Evolutionary conservation across 148 eudicot species (phyloP).

Genomic region (Simmondsia chinensis): DNA sequence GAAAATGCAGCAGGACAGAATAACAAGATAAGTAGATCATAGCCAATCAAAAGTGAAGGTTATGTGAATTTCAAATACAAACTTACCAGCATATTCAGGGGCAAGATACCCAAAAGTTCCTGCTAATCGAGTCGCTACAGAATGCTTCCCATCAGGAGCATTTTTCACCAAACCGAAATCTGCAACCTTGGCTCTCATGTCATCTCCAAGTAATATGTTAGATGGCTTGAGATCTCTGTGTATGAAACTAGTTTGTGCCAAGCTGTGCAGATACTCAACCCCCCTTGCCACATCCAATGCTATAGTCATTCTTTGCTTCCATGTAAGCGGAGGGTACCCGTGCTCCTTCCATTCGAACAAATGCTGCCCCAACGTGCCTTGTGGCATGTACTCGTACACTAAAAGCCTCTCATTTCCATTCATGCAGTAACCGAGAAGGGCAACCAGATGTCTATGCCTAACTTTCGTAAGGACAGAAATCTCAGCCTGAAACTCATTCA

Average conservation of each 20-base stretch:
- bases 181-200: no score
- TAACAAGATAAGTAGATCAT: no score
- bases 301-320: slow-evolving; percentile 51
- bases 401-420: slow-evolving; percentile 65
- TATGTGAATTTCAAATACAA: no score
- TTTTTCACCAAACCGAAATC: no score
- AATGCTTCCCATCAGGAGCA: no score
- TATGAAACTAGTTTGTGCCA: slow-evolving; percentile 47
- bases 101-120: no score
- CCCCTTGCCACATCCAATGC: slow-evolving; percentile 65
- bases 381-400: slow-evolving; percentile 85
- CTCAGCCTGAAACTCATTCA: slow-evolving; percentile 69
- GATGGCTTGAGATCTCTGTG: slow-evolving; percentile 50
- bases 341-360: slow-evolving; percentile 31
- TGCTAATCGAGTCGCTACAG: no score
- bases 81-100: no score
- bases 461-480: slow-evolving; percentile 72
- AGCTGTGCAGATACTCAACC: slow-evolving; percentile 45
- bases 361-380: slow-evolving; percentile 61
- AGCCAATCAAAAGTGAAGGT: no score
- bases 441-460: slow-evolving; percentile 74
- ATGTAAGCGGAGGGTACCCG: slow-evolving; percentile 29
- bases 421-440: slow-evolving; percentile 54
- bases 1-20: no score
- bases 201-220: no score